phyloP scores from a whole-genome alignment of 306 rosid genomes.

The Glycine tomentella region DNA sequence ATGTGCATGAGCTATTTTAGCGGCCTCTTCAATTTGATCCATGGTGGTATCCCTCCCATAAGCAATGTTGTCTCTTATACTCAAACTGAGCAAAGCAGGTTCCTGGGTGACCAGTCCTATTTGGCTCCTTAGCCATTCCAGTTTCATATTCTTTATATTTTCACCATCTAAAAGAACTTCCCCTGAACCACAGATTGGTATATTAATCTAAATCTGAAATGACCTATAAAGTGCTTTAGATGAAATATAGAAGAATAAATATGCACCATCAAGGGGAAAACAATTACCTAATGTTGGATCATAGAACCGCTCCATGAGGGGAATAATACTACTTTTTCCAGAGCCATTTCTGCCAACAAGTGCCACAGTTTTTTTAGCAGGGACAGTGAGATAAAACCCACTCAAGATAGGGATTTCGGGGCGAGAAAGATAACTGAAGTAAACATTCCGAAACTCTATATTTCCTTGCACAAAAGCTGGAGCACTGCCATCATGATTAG shows the following conservation, averaged over 20 bases:
- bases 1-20: slow-evolving; percentile 98
- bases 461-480: slow-evolving; percentile 86
- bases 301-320: slow-evolving; percentile 99
- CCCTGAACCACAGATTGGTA: slow-evolving; percentile 74
- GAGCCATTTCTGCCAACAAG: slow-evolving; percentile 99
- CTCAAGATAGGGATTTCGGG: slow-evolving; percentile 99
- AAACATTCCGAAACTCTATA: slow-evolving; percentile 96
- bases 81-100: slow-evolving; percentile 97
- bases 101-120: slow-evolving; percentile 98
- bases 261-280: slow-evolving; percentile 30
- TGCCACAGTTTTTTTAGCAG: slow-evolving; percentile 99
- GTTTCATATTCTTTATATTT: slow-evolving; percentile 87
- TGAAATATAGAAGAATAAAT: slow-evolving; percentile 26
- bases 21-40: slow-evolving; percentile 99
- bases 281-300: slow-evolving; percentile 93
- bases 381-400: slow-evolving; percentile 97
- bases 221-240: slow-evolving; percentile 16
- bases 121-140: slow-evolving; percentile 98
- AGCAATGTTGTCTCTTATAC: slow-evolving; percentile 97
- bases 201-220: slow-evolving; percentile 44
- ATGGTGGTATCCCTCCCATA: slow-evolving; percentile 89
- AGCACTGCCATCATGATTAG: slow-evolving; percentile 80
- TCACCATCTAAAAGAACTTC: slow-evolving; percentile 99
- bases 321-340: slow-evolving; percentile 98
- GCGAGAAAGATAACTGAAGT: slow-evolving; percentile 98